Conservation (phyloP, 495 filamentous ascomycete species). For the Pseudotulostoma volvatum region DNA sequence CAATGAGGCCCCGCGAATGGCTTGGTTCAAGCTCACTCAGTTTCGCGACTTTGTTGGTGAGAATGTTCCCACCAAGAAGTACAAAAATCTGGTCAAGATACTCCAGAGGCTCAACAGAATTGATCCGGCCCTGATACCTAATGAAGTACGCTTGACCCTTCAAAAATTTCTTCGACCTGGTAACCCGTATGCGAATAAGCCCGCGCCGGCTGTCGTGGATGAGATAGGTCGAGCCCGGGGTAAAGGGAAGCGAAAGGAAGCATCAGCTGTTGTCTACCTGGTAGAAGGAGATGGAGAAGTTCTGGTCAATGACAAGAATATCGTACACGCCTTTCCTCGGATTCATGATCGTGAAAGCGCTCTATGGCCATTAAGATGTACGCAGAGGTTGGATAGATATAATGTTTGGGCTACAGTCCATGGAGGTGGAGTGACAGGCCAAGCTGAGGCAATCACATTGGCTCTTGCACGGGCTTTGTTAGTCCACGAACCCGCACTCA, state of each 20-base stretch:
- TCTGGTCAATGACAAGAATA: constrained; percentile 68
- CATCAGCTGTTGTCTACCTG: constrained; percentile 64
- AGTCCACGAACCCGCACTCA: constrained; percentile 79
- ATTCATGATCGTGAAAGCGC: constrained; percentile 92
- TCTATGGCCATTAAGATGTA: constrained; percentile 72
- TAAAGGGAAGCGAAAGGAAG: constrained; percentile 70
- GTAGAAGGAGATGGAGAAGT: constrained; percentile 88
- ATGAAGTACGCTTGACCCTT: constrained; percentile 46
- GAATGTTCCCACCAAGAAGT: constrained; percentile 60
- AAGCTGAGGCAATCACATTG: constrained; percentile 89
- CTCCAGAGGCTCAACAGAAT: constrained; percentile 74
- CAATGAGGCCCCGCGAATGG: constrained; percentile 52
- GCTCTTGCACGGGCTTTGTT: constrained; percentile 78
- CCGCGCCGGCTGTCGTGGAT: constrained; percentile 45
- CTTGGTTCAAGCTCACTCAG: constrained; percentile 68
- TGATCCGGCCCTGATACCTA: constrained; percentile 59
- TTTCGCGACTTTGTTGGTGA: constrained; percentile 64
- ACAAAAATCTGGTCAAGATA: constrained; percentile 54
- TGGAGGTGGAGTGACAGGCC: constrained; percentile 83
- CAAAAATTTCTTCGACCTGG: constrained; percentile 54
- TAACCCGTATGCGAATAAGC: constrained; percentile 46
- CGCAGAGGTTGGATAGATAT: constrained; percentile 82
- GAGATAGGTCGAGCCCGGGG: constrained; percentile 58
- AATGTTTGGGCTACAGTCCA: constrained; percentile 77
- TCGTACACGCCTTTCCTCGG: constrained; percentile 64